Evolutionary conservation across 371 early-diverging fungal genomes (phyloP).

Genomic region (Conidiobolus coronatus): DNA sequence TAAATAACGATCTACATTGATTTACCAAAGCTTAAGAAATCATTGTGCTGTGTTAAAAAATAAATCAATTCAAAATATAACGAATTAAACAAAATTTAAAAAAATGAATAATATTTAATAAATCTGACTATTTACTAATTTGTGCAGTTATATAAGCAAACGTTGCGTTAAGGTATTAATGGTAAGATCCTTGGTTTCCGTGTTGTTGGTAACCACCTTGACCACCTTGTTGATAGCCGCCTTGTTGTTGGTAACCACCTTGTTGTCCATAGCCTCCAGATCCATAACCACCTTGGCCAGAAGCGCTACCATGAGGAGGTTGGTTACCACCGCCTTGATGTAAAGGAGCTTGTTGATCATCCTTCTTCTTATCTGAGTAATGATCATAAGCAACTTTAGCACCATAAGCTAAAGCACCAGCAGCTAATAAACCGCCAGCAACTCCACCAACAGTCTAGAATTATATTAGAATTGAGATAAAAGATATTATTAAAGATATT

Average conservation of each 20-base stretch:
- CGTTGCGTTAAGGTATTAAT: too few species aligned
- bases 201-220: background rate
- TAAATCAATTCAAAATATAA: too few species aligned
- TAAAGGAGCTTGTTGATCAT: background rate
- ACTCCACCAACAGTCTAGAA: conserved; percentile 2
- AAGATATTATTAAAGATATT: background rate
- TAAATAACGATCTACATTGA: too few species aligned
- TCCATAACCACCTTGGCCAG: background rate
- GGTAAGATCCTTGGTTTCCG: background rate
- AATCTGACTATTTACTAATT: too few species aligned
- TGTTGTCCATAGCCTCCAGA: background rate
- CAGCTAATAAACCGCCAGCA: conserved; percentile 3
- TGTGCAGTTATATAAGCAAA: too few species aligned
- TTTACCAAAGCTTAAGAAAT: too few species aligned
- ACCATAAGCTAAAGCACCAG: conserved; percentile 5
- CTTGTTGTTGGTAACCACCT: background rate
- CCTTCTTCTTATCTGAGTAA: conserved; percentile 1
- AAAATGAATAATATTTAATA: too few species aligned
- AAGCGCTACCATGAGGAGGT: background rate
- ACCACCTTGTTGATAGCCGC: background rate
- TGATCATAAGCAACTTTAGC: conserved; percentile 5
- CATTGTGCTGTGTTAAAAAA: too few species aligned
- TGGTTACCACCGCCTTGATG: background rate
- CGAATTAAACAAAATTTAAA: too few species aligned
- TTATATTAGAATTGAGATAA: background rate